phyloP scores from a whole-genome alignment of 1,139 yeast species.

The Hemisphaericaspora lyxosophila region DNA sequence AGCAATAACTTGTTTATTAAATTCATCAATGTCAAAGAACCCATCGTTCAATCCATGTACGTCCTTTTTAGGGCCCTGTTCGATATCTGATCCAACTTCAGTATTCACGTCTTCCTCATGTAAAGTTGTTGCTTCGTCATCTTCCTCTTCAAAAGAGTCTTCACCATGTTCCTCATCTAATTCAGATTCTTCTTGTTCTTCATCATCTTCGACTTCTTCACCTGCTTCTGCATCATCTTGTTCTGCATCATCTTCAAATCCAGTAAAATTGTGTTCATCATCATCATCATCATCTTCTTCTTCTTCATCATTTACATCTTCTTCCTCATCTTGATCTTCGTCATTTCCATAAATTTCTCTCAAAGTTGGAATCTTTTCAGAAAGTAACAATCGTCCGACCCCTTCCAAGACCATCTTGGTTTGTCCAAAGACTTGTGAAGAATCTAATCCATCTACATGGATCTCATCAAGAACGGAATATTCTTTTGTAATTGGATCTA shows the following conservation, averaged over 20 bases:
- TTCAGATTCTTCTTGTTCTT: conserved; percentile 13
- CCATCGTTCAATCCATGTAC: conserved; percentile 76
- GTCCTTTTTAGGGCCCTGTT: conserved; percentile 37
- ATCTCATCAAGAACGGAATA: conserved; percentile 80
- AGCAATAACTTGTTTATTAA: conserved; percentile 76
- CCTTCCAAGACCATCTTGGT: conserved; percentile 68
- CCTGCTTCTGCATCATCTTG: conserved; percentile 21
- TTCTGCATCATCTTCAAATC: conserved; percentile 17
- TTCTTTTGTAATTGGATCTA: conserved; percentile 65
- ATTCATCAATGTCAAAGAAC: conserved; percentile 82
- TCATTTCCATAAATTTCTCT: conserved; percentile 14
- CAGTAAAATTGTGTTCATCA: conserved; percentile 14
- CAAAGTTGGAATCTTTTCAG: conserved; percentile 17
- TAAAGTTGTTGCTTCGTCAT: conserved; percentile 8
- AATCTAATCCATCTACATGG: conserved; percentile 81
- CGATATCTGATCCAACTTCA: conserved; percentile 15
- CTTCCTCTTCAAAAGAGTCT: no score
- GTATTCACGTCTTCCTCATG: conserved; percentile 13
- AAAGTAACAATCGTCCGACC: conserved; percentile 38
- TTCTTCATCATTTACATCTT: conserved; percentile 17
- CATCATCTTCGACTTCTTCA: conserved; percentile 22
- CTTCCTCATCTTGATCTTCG: conserved; percentile 18
- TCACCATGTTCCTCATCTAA: conserved; percentile 19
- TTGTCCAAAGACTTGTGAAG: conserved; percentile 93
- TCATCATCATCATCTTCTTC: conserved; percentile 12